Evolutionary conservation across 495 filamentous ascomycete genomes (phyloP).

Genomic region (Talaromyces wortmannii): DNA sequence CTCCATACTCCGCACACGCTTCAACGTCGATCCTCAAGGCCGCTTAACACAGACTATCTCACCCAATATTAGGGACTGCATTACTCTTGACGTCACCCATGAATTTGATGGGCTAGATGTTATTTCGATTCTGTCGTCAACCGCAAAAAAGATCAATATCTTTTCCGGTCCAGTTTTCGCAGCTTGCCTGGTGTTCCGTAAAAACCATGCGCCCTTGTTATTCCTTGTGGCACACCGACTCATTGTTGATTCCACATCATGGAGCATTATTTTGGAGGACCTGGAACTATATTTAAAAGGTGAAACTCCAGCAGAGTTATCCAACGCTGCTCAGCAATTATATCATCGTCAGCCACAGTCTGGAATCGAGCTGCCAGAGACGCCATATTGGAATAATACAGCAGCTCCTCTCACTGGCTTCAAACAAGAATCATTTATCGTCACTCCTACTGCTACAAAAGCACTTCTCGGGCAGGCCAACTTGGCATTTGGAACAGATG

Average conservation of each 20-base stretch:
- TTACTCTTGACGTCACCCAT: neutral
- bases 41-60: neutral
- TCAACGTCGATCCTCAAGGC: neutral
- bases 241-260: conserved; percentile 50
- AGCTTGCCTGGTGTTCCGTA: neutral
- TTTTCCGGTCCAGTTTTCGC: neutral
- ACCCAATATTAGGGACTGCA: neutral
- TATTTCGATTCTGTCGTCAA: neutral
- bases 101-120: neutral
- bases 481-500: no score
- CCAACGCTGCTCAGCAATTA: no score
- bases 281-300: conserved; percentile 7
- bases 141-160: neutral
- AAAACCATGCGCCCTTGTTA: neutral
- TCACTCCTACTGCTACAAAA: no score
- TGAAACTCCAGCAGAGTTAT: no score
- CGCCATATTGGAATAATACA: no score
- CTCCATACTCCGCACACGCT: neutral
- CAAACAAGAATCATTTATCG: no score
- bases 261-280: conserved; percentile 48
- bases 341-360: no score
- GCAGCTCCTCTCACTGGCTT: no score
- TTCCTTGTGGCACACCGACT: conserved; percentile 39
- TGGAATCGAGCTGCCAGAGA: no score
- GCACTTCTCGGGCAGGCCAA: no score